Base-by-base conservation (phyloP, 2,329 filamentous ascomycete species). In the Calonectria pseudoreteaudii region DNA sequence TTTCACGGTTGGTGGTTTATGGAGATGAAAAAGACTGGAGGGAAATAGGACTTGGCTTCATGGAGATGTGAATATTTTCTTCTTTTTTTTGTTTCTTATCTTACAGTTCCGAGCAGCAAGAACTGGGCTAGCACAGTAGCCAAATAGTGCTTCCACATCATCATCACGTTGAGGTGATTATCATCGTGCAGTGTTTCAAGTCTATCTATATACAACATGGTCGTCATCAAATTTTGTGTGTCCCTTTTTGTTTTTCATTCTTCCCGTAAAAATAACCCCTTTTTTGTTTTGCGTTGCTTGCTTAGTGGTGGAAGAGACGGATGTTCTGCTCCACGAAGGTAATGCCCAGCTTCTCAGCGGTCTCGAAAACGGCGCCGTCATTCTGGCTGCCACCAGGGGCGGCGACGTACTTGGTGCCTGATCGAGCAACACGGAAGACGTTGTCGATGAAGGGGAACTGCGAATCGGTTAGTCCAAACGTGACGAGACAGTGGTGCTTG, bases 401-500 rank as follows among this genome's bases (percentile, higher is more conserved):
- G 69, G 97, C 96, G 81, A 98, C 95, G 88, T 98, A 99, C 89
- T 98, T 98, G 83, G 92, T 95, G 65, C 97, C 97, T 28, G 95
- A 98, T 81, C 95, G 91, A 75, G 92, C 92, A 66, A 95, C 94
- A 78, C 97, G 93, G 91, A 97, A 98, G 78, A 99, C 94, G 82
- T 99, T 99, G 89, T 99, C 97, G 82, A 95, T 95, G 87, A 99
- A 99, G 79, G 97, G 97, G 92, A 99, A 99, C 94, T 95, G 73
- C 1, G 9, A 26, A 36, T 20, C 3, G 13, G 76, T 85, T 79
- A 84, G 82, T 66, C 60, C 26, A 49, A 56, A 23, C 56, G 3
- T 11, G n/a, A 14, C 8, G 11, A 26, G 14, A 30, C 30, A 20
- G 4, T 18, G 8, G 10, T 20, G 2, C 3, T 16, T 9, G n/a